Evolutionary conservation across 2,329 filamentous ascomycete genomes (phyloP).

Genomic region (Penicillium sp.): DNA sequence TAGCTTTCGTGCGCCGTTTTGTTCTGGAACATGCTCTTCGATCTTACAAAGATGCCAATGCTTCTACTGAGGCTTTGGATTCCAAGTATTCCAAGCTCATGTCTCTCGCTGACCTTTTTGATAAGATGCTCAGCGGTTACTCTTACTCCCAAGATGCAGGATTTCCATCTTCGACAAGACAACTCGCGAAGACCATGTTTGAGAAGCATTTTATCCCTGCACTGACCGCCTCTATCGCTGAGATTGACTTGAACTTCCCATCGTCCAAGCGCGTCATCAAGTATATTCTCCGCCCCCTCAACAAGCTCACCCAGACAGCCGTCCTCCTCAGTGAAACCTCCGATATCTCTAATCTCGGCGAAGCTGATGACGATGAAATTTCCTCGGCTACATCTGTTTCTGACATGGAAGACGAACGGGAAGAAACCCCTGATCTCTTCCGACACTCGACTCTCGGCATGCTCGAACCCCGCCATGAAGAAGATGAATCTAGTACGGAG

Average conservation of each 20-base stretch:
- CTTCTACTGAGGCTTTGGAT: constrained; percentile 79
- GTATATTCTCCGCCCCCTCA: constrained; percentile 89
- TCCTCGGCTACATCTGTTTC: constrained; percentile 86
- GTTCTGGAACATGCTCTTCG: constrained; percentile 91
- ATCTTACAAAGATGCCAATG: constrained; percentile 85
- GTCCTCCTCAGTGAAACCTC: constrained; percentile 82
- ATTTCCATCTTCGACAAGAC: constrained; percentile 68
- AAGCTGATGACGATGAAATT: constrained; percentile 83
- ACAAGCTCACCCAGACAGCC: constrained; percentile 83
- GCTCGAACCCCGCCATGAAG: constrained; percentile 81
- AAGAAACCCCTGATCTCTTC: constrained; percentile 96
- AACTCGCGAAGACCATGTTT: constrained; percentile 93
- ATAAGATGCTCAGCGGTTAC: constrained; percentile 84
- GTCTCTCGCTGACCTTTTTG: constrained; percentile 87
- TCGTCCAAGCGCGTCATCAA: constrained; percentile 93
- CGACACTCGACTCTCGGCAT: constrained; percentile 95
- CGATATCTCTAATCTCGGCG: constrained; percentile 69
- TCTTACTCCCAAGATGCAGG: constrained; percentile 61
- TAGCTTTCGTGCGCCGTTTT: constrained; percentile 91
- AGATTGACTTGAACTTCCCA: constrained; percentile 93
- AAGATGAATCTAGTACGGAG: constrained; percentile 79
- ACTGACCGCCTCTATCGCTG: constrained; percentile 87
- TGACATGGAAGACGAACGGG: constrained; percentile 81
- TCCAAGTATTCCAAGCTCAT: constrained; percentile 86
- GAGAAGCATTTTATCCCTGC: constrained; percentile 94